Base-by-base conservation (phyloP, 768 basidiomycete genomes). In the Termitomyces sp. region DNA sequence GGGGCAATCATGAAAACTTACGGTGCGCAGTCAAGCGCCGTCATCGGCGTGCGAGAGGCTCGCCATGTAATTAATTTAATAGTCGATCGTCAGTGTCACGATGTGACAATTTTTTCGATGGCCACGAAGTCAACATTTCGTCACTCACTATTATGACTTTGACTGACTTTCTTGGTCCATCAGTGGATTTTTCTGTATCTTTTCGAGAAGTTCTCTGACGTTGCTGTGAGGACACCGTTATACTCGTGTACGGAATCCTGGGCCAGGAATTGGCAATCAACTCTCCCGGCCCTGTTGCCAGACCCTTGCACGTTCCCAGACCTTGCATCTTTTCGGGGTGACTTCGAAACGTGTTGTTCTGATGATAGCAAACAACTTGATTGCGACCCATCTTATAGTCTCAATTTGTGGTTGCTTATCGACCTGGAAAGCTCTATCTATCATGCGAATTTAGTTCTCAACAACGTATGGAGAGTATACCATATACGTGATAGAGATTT, bases 1-100 rank as follows among this genome's bases (percentile, higher is more conserved):
- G 51, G 51, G 29, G 51, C 51, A 52, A 39, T 39, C 37, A 41
- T 37, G 34, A 26, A 37, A 16, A 51, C 34, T 24, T 41, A n/a
- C n/a, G n/a, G n/a, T 37, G 36, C 12, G 24, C 10, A 18, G 57
- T 57, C 60, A 61, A 56, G 47, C 7, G 53, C 26, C 60, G 50
- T 57, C 54, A 57, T 34, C 46, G 55, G 62, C 61, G 63, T 56
- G 59, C 20, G 31, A 44, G 22, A 44, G 12, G n/a, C 13, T 22
- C 20, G 18, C 20, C 12, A 24, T 44, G 34, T 9, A 24, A 36
- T 51, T 50, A 26, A 51, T 50, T 51, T 50, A 26, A 51, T 50
- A 34, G 29, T 26, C 26, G 26, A 42, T 16, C 45, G 58, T 36
- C 54, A 55, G 28, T 29, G 39, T 59, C 50, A 44, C 28, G 13